Conservation (phyloP, 352 stramenopile species). For the Phytophthora uliginosa region DNA sequence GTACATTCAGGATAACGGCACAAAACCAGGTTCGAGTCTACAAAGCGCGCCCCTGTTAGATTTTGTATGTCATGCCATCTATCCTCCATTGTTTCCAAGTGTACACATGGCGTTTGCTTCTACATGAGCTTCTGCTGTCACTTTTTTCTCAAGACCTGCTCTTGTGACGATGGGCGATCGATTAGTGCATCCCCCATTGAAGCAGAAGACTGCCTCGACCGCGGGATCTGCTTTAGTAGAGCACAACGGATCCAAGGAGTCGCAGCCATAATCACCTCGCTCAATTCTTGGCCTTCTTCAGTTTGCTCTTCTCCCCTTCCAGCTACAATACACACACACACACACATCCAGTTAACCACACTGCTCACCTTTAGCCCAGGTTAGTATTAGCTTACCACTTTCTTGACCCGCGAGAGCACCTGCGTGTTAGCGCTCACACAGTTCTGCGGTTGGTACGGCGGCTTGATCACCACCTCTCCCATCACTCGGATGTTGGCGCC, state of each 20-base stretch:
- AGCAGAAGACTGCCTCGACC: conserved; percentile 37
- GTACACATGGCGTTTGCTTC: conserved; percentile 29
- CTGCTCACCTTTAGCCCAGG: neutral
- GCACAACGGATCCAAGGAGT: conserved; percentile 18
- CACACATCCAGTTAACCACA: neutral
- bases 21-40: neutral
- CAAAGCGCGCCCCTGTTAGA: conserved; percentile 22
- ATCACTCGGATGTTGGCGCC: conserved; percentile 87
- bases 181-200: conserved; percentile 32
- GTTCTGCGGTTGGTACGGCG: conserved; percentile 84
- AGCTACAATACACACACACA: conserved; percentile 51
- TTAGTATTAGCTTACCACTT: conserved; percentile 72
- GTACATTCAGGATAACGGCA: neutral
- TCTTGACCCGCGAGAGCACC: conserved; percentile 85
- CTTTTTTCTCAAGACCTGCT: conserved; percentile 9
- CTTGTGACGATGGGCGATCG: conserved; percentile 22
- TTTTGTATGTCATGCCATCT: conserved; percentile 13
- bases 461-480: conserved; percentile 87
- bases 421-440: conserved; percentile 81
- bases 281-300: conserved; percentile 71
- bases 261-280: conserved; percentile 2
- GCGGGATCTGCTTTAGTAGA: conserved; percentile 17
- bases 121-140: conserved; percentile 22
- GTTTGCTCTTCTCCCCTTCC: conserved; percentile 81
- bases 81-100: conserved; percentile 18